These are phyloP conservation scores for Solidago caesia DNA, from an alignment of 129 eudicot genomes.

Conservation along the genomic window DNA sequence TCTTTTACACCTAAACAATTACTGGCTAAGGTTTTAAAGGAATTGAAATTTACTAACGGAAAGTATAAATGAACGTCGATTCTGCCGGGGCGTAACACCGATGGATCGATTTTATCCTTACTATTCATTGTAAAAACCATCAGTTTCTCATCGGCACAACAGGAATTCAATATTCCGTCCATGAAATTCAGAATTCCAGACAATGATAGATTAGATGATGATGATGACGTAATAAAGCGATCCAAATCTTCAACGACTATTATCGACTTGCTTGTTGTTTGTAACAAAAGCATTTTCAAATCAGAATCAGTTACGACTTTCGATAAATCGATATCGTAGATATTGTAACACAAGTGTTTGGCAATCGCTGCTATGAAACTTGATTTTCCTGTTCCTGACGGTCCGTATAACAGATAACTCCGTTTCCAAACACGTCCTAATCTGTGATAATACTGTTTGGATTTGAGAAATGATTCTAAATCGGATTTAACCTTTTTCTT, in stretches of 20 bases:
- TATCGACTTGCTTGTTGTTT: conserved; percentile 40
- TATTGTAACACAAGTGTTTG: conserved; percentile 49
- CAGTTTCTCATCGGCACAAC: conserved; percentile 58
- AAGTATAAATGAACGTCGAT: conserved; percentile 76
- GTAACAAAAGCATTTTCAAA: conserved; percentile 56
- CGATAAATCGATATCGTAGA: conserved; percentile 62
- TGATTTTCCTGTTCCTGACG: conserved; percentile 84
- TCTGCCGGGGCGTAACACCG: conserved; percentile 73
- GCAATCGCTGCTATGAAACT: conserved; percentile 78
- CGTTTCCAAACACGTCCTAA: conserved; percentile 89
- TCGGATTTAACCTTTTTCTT: conserved; percentile 54
- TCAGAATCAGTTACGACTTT: conserved; percentile 56
- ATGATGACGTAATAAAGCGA: conserved; percentile 29
- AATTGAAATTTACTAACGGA: conserved; percentile 67
- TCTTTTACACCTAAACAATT: conserved; percentile 76
- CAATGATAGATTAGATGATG: conserved; percentile 32
- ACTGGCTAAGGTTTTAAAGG: conserved; percentile 60
- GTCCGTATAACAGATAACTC: conserved; percentile 76
- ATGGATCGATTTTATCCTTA: conserved; percentile 57
- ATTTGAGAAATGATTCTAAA: conserved; percentile 60
- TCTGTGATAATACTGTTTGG: conserved; percentile 76
- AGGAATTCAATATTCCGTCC: conserved; percentile 75
- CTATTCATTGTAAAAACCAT: conserved; percentile 80
- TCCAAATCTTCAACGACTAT: conserved; percentile 76
- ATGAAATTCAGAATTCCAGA: conserved; percentile 81